Conservation (phyloP, 148 eudicot genomes). For the Talinum fruticosum region DNA sequence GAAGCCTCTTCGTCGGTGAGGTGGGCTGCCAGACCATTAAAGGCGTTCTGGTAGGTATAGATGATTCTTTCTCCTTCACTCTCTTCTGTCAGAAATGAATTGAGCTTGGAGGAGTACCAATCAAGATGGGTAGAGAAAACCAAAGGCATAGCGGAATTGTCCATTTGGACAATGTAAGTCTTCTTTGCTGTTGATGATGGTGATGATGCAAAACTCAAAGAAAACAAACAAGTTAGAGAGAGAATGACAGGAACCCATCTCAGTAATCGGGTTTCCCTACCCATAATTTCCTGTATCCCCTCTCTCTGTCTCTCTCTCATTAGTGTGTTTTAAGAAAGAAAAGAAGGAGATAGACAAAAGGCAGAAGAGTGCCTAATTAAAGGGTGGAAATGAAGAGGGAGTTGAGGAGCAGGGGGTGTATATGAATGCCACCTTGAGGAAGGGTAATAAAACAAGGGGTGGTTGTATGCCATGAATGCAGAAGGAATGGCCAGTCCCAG, state of each 20-base stretch:
- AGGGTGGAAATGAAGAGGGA: too few relatives aligned
- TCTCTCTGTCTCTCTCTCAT: background rate
- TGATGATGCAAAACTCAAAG: slow-evolving; percentile 9
- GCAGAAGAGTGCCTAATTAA: too few relatives aligned
- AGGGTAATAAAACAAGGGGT: background rate
- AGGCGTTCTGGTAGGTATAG: slow-evolving; percentile 65
- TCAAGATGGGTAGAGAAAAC: slow-evolving; percentile 45
- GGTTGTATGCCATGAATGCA: background rate
- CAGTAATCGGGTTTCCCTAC: background rate
- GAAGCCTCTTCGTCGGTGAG: slow-evolving; percentile 55
- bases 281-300: background rate
- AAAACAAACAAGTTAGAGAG: slow-evolving; percentile 15
- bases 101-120: slow-evolving; percentile 72
- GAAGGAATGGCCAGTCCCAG: background rate
- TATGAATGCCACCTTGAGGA: background rate
- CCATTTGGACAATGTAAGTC: slow-evolving; percentile 79
- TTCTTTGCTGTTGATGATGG: slow-evolving; percentile 27
- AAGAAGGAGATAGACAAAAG: background rate
- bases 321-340: background rate
- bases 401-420: background rate
- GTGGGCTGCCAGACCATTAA: slow-evolving; percentile 79
- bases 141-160: slow-evolving; percentile 56
- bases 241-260: slow-evolving; percentile 10
- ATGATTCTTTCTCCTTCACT: slow-evolving; percentile 39
- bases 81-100: slow-evolving; percentile 29